Base-by-base conservation (phyloP, 2,329 filamentous ascomycete genomes). In the Penicillium sp. region DNA sequence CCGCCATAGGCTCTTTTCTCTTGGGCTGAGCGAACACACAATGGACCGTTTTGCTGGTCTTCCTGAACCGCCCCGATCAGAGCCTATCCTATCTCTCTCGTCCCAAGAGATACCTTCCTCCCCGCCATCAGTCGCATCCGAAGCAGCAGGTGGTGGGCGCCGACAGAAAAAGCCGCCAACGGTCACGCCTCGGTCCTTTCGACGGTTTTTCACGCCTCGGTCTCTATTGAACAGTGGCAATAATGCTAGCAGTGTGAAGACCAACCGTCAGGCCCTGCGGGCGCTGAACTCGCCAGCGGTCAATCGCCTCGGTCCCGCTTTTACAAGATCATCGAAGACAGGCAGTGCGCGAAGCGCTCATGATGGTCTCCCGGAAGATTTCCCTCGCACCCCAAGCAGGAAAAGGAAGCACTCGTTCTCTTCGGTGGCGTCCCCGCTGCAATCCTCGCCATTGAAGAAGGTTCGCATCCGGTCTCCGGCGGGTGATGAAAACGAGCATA, bases 151-250 rank as follows among this genome's bases (percentile, higher is more conserved):
- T 31, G 60, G 68, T 58, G 69, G 73, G 55, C 74, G 71, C 59
- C 77, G 76, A 65, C 72, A 70, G 54, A 75, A 75, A 68, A 81
- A 78, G 62, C 77, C 76, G 52, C 80, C 81, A 47, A 77, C 80
- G 31, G 76, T 83, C 37, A 82, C 81, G 12, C 81, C 81, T n/a
- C 76, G 80, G 51, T 79, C 80, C n/a, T 82, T 83, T 60, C 76
- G 74, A 55, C 75, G 77, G 38, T 83, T 83, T 64, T 83, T 83
- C 62, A 82, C 80, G n/a, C 81, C 81, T 38, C 74, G 78, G 31
- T 79, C 77, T 54, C 67, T 78, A 43, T 68, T 78, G 31, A 72
- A 74, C 62, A 69, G 66, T 42, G 69, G 66, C 55, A 74, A 70
- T 59, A 70, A 70, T 66, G 69, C 64, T n/a, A 71, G 68, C 38